phyloP scores from a whole-genome alignment of 2,329 filamentous ascomycete species.

The Fonsecaea pedrosoi region DNA sequence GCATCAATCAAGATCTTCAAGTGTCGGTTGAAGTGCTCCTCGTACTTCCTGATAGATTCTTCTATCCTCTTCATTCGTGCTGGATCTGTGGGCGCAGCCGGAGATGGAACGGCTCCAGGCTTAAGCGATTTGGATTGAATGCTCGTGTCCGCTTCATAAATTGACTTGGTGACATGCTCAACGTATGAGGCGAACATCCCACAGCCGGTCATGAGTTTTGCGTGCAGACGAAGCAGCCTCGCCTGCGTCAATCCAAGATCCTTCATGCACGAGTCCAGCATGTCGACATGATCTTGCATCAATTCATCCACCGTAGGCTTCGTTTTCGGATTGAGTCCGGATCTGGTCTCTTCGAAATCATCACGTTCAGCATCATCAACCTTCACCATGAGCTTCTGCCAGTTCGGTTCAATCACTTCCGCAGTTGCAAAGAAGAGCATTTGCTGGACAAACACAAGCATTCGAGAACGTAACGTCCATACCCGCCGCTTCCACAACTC shows the following conservation, averaged over 20 bases:
- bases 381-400: conserved; percentile 90
- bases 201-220: conserved; percentile 95
- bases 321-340: conserved; percentile 46
- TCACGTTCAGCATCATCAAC: conserved; percentile 65
- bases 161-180: conserved; percentile 80
- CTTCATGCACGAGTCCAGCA: conserved; percentile 95
- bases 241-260: conserved; percentile 99
- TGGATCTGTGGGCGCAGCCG: conserved; percentile 54
- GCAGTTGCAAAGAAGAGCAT: conserved; percentile 95
- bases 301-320: conserved; percentile 90
- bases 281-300: conserved; percentile 99
- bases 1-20: conserved; percentile 93
- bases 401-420: conserved; percentile 97
- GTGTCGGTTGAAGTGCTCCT: conserved; percentile 89
- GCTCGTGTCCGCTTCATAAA: conserved; percentile 77
- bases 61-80: conserved; percentile 75
- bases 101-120: conserved; percentile 37
- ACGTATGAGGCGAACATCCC: conserved; percentile 93
- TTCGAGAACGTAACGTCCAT: conserved; percentile 88
- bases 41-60: conserved; percentile 88
- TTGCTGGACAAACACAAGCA: conserved; percentile 97
- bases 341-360: conserved; percentile 23
- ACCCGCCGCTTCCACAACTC: conserved; percentile 93
- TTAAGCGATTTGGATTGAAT: conserved; percentile 30
- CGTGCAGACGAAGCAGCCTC: conserved; percentile 92